Evolutionary conservation across 2,329 filamentous ascomycete genomes (phyloP).

Genomic region (Colletotrichum theobromicola): DNA sequence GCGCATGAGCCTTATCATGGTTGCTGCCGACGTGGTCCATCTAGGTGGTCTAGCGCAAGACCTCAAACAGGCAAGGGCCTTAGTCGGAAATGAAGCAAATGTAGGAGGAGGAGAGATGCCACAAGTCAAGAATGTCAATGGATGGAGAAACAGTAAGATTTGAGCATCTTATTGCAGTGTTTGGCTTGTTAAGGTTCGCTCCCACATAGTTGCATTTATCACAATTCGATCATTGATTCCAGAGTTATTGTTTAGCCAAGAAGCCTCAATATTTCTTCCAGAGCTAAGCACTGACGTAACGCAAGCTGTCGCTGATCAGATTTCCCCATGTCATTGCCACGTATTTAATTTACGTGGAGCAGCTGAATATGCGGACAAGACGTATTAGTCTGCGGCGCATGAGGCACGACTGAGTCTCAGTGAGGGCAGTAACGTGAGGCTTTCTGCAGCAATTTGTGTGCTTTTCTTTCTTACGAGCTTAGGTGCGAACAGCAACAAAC

Average conservation of each 20-base stretch:
- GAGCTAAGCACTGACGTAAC: neutral
- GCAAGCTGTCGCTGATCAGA: neutral
- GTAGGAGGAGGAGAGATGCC: neutral
- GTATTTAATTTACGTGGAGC: neutral
- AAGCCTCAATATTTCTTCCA: neutral
- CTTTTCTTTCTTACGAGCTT: no score
- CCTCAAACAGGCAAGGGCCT: conserved; percentile 6
- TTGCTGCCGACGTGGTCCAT: conserved; percentile 28
- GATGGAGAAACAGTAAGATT: neutral
- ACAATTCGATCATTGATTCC: neutral
- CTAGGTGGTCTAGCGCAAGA: conserved; percentile 25
- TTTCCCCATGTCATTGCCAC: neutral
- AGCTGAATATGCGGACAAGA: neutral
- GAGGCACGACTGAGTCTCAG: neutral
- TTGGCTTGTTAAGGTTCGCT: neutral
- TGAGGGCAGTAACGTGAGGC: neutral
- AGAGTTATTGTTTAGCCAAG: neutral
- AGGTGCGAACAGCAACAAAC: no score
- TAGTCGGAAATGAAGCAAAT: neutral
- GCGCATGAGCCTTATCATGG: conserved; percentile 28
- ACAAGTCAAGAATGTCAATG: neutral
- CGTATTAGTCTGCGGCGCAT: neutral
- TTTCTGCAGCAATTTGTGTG: neutral
- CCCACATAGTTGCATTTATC: neutral
- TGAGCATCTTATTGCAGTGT: neutral